These are phyloP conservation scores for Penicillium hordei DNA, from an alignment of 2,329 filamentous ascomycete species.

Conservation along the genomic window DNA sequence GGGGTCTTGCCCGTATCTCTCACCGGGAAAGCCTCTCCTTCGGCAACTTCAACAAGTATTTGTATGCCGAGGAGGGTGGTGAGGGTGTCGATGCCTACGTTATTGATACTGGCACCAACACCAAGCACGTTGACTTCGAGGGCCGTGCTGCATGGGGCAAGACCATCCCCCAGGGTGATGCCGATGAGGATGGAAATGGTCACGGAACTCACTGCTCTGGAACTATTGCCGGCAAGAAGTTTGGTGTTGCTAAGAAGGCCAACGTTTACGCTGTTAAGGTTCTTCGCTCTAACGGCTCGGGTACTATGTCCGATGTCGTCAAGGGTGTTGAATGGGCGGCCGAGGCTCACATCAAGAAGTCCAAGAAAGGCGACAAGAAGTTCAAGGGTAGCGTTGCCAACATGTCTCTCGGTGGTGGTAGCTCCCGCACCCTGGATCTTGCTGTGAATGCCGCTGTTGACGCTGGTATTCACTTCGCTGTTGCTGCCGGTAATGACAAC, in stretches of 20 bases:
- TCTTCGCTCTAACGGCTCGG: conserved; percentile 92
- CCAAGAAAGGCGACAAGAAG: conserved; percentile 80
- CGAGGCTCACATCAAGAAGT: conserved; percentile 71
- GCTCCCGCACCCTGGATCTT: conserved; percentile 85
- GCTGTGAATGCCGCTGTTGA: conserved; percentile 92
- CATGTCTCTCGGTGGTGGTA: conserved; percentile 98
- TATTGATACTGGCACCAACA: conserved; percentile 96
- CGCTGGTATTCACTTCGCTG: conserved; percentile 93
- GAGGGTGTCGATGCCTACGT: conserved; percentile 99
- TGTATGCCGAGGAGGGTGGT: conserved; percentile 83
- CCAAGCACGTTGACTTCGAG: conserved; percentile 93
- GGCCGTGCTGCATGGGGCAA: conserved; percentile 95
- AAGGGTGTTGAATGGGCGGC: conserved; percentile 97
- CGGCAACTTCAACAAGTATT: conserved; percentile 96
- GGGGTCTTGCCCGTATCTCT: conserved; percentile 97
- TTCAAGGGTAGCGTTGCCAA: conserved; percentile 99
- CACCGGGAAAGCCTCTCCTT: conserved; percentile 87
- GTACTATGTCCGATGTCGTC: conserved; percentile 97
- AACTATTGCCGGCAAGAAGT: conserved; percentile 96
- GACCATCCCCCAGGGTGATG: conserved; percentile 84
- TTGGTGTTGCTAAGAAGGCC: conserved; percentile 99
- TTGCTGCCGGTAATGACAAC: conserved; percentile 98
- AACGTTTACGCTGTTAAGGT: conserved; percentile 97
- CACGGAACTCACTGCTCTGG: conserved; percentile 99
- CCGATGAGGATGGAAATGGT: conserved; percentile 90